Evolutionary conservation across 1,139 yeast species (phyloP).

Genomic region (Arxiozyma slooffiae): DNA sequence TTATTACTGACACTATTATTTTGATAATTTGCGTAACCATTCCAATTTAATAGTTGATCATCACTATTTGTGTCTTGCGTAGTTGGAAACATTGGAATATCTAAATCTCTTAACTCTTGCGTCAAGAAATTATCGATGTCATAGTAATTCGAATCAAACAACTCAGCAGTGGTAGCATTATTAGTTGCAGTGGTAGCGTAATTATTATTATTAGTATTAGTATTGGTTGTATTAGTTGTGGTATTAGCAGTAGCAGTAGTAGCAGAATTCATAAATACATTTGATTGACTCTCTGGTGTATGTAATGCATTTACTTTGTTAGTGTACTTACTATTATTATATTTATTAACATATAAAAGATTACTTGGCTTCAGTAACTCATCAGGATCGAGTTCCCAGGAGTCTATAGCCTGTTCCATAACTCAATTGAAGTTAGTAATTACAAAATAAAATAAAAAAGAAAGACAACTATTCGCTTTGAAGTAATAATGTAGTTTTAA

Average conservation of each 20-base stretch:
- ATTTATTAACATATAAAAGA: not conserved
- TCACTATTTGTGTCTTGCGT: constrained; percentile 2
- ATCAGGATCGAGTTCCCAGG: constrained; percentile 12
- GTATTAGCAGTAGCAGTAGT: not conserved
- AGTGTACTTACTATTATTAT: not conserved
- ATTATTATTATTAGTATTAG: constrained; percentile 2
- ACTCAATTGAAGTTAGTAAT: not conserved
- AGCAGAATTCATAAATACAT: not conserved
- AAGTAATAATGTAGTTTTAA: not conserved
- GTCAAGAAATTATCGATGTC: constrained; percentile 25
- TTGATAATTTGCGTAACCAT: not conserved
- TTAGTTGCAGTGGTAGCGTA: not conserved
- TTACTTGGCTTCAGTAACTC: constrained; percentile 2
- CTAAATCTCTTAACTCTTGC: constrained; percentile 26
- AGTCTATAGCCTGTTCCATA: constrained; percentile 3
- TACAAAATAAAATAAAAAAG: no score
- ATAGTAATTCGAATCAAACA: constrained; percentile 15
- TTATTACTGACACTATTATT: not conserved
- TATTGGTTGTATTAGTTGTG: not conserved
- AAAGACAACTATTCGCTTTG: not conserved
- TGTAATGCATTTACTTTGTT: not conserved
- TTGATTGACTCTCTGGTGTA: constrained; percentile 3
- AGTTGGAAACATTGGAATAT: constrained; percentile 24
- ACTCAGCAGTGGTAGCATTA: not conserved
- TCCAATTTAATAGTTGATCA: constrained; percentile 6